Percentiles rank a stretch among this genome's conserved stretches.
Conservation (phyloP, 2,329 filamentous ascomycete genomes). For the Aspergillus carbonarius region DNA sequence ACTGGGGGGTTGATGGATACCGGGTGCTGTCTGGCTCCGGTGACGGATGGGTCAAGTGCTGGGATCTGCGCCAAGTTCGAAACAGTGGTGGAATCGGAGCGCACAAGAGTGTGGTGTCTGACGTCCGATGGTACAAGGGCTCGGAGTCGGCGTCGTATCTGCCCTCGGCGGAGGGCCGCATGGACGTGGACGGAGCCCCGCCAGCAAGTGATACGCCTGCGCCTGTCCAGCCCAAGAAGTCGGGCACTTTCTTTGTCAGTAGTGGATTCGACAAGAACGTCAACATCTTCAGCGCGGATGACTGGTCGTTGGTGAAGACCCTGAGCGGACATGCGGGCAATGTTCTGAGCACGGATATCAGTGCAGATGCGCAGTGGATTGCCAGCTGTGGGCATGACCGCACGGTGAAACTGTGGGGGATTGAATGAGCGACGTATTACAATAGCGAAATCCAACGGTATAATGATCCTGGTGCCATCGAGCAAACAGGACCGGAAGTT, state of each 20-base stretch:
- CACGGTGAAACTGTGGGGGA: constrained; percentile 93
- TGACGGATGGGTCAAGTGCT: constrained; percentile 96
- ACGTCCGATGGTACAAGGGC: constrained; percentile 92
- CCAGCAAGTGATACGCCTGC: constrained; percentile 19
- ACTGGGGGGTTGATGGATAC: constrained; percentile 90
- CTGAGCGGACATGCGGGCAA: constrained; percentile 89
- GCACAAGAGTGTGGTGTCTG: constrained; percentile 86
- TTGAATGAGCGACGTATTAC: constrained; percentile 60
- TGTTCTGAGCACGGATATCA: constrained; percentile 87
- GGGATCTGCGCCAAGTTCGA: constrained; percentile 89
- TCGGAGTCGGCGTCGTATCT: constrained; percentile 62
- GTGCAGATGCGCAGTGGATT: constrained; percentile 83
- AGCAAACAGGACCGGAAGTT: too few relatives aligned
- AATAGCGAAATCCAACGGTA: background rate
- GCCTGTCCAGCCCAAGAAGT: constrained; percentile 69
- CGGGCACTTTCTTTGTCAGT: constrained; percentile 86
- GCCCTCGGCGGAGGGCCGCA: constrained; percentile 58
- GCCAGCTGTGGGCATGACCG: constrained; percentile 91
- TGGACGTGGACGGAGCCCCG: constrained; percentile 31
- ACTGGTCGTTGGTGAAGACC: constrained; percentile 87
- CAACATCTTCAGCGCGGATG: constrained; percentile 93
- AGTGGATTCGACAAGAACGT: constrained; percentile 93
- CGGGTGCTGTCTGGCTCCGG: constrained; percentile 89
- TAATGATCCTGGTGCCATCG: background rate
- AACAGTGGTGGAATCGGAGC: constrained; percentile 83